Base-by-base conservation (phyloP, 768 basidiomycete genomes). In the Asterophora parasitica region DNA sequence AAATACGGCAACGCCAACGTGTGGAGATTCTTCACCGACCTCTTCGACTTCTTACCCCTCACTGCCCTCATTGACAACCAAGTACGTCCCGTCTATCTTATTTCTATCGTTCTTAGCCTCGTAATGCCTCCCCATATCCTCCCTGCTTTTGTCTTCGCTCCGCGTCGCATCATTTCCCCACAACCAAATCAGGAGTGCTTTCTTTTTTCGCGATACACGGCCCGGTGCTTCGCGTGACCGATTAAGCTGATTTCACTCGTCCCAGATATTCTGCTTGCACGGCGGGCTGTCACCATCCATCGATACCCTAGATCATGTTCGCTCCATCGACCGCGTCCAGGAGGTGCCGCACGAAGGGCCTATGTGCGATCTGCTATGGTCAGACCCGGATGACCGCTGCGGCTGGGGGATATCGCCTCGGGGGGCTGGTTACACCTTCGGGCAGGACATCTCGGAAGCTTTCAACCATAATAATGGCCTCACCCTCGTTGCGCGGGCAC, bases 1-100 rank as follows among this genome's bases (percentile, higher is more conserved):
- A 99, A 99, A 77, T 99, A 99, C 71, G 96, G 96, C 44, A 98
- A 97, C 72, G 94, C 95, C 62, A 98, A 97, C 63, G 95, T 99
- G 28, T 99, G 96, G 96, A 86, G 95, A 61, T 95, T 85, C 77
- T 99, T 97, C 67, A 97, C 95, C 61, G 95, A 98, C 78, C 73
- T 97, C 44, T 98, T 99, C 65, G 96, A 98, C 71, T 98, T 89
- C 70, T 80, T 98, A 35, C 94, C 96, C 49, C 80, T 98, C 56
- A 97, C 94, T 40, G 96, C 95, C 40, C 81, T 97, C 63, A 97
- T 98, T 67, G 96, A 99, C 65, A 94, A 96, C 67, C 96, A 98
- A 83, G 96, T 97, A 62, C 56, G 95, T 82, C 11, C 26, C 30
- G 30, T 47, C 23, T 6, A 23, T 23, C 3, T 38, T 28, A 44